Conservation (phyloP, 108 stramenopile genomes). For the Fistulifera solaris region DNA sequence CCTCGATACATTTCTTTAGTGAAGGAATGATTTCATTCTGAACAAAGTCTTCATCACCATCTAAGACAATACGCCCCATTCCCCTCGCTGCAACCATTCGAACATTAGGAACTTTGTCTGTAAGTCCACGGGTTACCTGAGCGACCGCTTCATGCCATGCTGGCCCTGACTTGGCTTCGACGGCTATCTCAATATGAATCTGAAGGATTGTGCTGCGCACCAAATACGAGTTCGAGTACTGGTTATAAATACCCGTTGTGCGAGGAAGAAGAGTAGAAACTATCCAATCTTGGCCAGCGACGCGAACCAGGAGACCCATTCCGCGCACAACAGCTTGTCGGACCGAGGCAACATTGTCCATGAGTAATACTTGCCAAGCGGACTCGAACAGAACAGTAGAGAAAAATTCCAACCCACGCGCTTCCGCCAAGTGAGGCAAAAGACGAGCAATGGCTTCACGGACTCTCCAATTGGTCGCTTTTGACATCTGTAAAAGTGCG, state of each 20-base stretch:
- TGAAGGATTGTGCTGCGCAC: constrained; percentile 75
- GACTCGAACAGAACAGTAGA: constrained; percentile 65
- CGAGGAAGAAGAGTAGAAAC: constrained; percentile 56
- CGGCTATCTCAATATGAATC: constrained; percentile 42
- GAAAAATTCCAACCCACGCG: constrained; percentile 71
- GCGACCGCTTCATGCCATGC: constrained; percentile 46
- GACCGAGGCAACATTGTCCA: constrained; percentile 77
- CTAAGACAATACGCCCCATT: constrained; percentile 25
- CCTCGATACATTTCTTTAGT: constrained; percentile 27
- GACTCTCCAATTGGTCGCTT: constrained; percentile 81
- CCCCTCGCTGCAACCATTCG: constrained; percentile 80
- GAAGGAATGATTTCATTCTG: constrained; percentile 27
- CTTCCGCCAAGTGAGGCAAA: constrained; percentile 77
- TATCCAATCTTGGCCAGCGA: constrained; percentile 76
- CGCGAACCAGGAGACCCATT: constrained; percentile 57
- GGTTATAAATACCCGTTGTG: constrained; percentile 63
- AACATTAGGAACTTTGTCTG: constrained; percentile 79
- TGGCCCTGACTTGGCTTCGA: constrained; percentile 27
- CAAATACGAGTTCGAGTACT: constrained; percentile 52
- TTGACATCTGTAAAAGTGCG: constrained; percentile 72
- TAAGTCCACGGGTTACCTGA: constrained; percentile 48
- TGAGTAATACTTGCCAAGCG: constrained; percentile 68
- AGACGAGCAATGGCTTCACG: constrained; percentile 67
- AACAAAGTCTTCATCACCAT: constrained; percentile 24
- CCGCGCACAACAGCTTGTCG: constrained; percentile 63